Percentiles rank a stretch among this genome's conserved stretches.
Conservation (phyloP, 768 basidiomycete genomes). For the Suillus placidus region DNA sequence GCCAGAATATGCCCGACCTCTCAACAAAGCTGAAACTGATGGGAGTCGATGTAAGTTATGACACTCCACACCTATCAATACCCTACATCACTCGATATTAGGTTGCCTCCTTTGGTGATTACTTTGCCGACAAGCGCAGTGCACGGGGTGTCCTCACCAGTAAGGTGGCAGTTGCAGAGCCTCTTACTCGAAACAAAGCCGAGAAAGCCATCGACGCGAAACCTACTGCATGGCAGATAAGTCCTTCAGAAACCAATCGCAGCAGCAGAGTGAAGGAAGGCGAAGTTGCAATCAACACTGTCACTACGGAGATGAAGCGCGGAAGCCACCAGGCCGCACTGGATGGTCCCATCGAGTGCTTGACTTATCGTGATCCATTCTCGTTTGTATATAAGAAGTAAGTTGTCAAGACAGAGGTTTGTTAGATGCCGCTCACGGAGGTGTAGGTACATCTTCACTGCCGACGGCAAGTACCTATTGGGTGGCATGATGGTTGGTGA, state of each 20-base stretch:
- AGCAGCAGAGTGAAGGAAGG: background rate
- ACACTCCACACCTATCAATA: background rate
- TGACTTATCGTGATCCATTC: slow-evolving; percentile 76
- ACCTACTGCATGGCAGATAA: slow-evolving; percentile 19
- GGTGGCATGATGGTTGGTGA: slow-evolving; percentile 86
- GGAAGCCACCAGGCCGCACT: slow-evolving; percentile 22
- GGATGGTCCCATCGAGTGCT: slow-evolving; percentile 53
- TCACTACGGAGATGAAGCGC: background rate
- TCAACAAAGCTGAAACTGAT: slow-evolving; percentile 68
- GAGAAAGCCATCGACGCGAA: background rate
- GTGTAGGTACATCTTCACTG: slow-evolving; percentile 62
- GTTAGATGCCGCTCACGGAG: background rate
- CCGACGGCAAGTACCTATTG: slow-evolving; percentile 69
- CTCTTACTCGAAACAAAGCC: slow-evolving; percentile 2
- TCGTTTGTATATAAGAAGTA: slow-evolving; percentile 70
- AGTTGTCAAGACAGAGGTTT: slow-evolving; percentile 4
- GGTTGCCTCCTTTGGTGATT: slow-evolving; percentile 76
- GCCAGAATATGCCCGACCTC: slow-evolving; percentile 60
- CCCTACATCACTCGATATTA: slow-evolving; percentile 11
- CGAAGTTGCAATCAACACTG: slow-evolving; percentile 7
- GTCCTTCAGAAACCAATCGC: background rate
- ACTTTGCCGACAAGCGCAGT: slow-evolving; percentile 58
- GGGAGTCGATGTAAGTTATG: slow-evolving; percentile 51
- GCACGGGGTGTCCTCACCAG: slow-evolving; percentile 13
- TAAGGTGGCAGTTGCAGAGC: slow-evolving; percentile 10